Conservation (phyloP, 208 protist genomes). For the Crithidia acanthocephali region DNA sequence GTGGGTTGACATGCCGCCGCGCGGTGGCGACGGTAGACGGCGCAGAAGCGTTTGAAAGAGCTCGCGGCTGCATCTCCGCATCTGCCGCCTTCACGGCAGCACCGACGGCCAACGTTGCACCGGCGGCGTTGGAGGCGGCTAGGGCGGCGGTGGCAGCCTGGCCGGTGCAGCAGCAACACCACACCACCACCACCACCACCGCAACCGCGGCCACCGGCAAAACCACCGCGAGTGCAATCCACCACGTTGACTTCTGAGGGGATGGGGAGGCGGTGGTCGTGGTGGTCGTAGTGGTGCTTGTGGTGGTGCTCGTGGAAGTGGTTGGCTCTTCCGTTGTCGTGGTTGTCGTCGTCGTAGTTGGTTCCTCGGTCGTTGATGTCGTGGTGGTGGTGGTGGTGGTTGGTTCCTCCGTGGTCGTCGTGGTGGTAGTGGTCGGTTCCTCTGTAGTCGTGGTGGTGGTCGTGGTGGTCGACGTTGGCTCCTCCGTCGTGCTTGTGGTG, state of each 20-base stretch:
- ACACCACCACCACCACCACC: background rate
- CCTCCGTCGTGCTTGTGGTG: background rate
- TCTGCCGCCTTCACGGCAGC: too few relatives aligned
- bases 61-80: background rate
- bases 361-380: background rate
- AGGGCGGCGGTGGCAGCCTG: background rate
- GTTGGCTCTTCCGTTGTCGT: background rate
- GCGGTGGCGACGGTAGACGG: background rate
- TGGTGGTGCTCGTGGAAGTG: background rate
- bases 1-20: slow-evolving; percentile 4
- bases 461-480: background rate
- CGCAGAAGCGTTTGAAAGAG: background rate
- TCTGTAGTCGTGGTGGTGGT: background rate
- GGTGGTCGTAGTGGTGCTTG: too few relatives aligned
- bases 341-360: background rate
- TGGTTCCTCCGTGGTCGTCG: background rate
- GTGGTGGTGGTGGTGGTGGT: slow-evolving; percentile 4
- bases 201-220: background rate
- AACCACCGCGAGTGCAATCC: slow-evolving; percentile 2
- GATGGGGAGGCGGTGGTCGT: background rate
- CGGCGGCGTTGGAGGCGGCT: background rate
- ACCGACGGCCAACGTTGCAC: background rate
- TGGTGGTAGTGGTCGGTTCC: background rate
- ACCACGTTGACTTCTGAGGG: slow-evolving; percentile 5
- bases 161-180: slow-evolving; percentile 8